These are phyloP conservation scores for Colletotrichum sp. DNA, from an alignment of 2,329 filamentous ascomycete species.

Conservation along the genomic window DNA sequence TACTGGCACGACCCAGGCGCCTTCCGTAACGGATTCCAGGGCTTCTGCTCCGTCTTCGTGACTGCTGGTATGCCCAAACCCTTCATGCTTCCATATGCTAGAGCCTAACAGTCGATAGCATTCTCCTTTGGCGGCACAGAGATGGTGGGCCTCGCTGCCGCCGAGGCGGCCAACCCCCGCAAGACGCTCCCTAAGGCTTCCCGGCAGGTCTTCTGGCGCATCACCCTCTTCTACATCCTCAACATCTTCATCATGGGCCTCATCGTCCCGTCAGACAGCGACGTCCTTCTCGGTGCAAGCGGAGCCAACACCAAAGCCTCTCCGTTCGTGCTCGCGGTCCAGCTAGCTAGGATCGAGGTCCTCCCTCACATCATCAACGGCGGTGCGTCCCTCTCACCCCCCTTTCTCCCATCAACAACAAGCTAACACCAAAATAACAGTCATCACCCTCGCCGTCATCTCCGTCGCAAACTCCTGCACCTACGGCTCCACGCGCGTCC, in stretches of 20 bases:
- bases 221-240: conserved; percentile 79
- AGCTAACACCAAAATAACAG: background rate
- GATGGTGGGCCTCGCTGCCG: conserved; percentile 78
- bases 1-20: conserved; percentile 29
- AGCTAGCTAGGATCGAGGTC: conserved; percentile 65
- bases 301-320: conserved; percentile 41
- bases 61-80: conserved; percentile 50
- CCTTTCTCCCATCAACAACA: too few relatives aligned
- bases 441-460: conserved; percentile 76
- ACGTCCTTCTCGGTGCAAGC: conserved; percentile 62
- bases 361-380: conserved; percentile 75
- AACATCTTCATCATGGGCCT: conserved; percentile 77
- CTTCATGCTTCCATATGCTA: rapidly evolving
- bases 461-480: conserved; percentile 80
- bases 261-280: conserved; percentile 74
- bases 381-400: conserved; percentile 37
- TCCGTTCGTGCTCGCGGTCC: conserved; percentile 77
- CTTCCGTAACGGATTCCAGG: conserved; percentile 57
- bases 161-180: conserved; percentile 79
- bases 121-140: conserved; percentile 82
- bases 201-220: conserved; percentile 81
- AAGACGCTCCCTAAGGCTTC: conserved; percentile 78
- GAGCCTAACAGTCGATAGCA: conserved; percentile 36
- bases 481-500: conserved; percentile 75
- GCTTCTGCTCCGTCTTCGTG: conserved; percentile 74